Evolutionary conservation across 805 yeast species (phyloP).

Genomic region (Nakazawaea wickerhamii): DNA sequence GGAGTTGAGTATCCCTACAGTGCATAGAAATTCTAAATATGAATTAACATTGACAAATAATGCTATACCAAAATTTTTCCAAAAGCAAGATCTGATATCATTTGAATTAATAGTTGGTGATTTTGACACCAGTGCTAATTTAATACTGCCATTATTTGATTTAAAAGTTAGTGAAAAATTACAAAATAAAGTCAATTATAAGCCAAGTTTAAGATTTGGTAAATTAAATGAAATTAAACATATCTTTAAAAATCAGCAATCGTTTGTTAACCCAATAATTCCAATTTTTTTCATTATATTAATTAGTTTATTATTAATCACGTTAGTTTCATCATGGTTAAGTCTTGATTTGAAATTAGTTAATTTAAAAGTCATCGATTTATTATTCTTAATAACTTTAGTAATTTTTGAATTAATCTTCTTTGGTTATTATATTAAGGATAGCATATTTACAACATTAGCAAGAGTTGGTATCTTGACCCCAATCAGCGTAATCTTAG

Average conservation of each 20-base stretch:
- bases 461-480: conserved; percentile 41
- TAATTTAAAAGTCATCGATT: conserved; percentile 26
- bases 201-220: conserved; percentile 35
- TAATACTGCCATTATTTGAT: conserved; percentile 16
- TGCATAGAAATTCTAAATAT: conserved; percentile 14
- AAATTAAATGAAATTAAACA: conserved; percentile 59
- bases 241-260: conserved; percentile 49
- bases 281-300: conserved; percentile 46
- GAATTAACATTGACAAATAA: conserved; percentile 16
- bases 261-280: conserved; percentile 43
- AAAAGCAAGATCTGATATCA: conserved; percentile 16
- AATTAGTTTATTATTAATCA: conserved; percentile 36
- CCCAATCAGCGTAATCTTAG: conserved; percentile 52
- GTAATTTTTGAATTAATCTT: conserved; percentile 49
- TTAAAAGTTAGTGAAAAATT: conserved; percentile 12
- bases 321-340: conserved; percentile 41
- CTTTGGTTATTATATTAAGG: conserved; percentile 50
- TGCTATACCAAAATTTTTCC: conserved; percentile 21
- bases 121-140: conserved; percentile 15
- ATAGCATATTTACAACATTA: conserved; percentile 57
- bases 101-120: conserved; percentile 26
- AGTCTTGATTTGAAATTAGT: conserved; percentile 29
- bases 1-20: conserved; percentile 21
- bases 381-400: conserved; percentile 43
- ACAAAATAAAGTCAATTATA: conserved; percentile 1